phyloP scores from a whole-genome alignment of 2,329 filamentous ascomycete species.

The Aphanocladium album region DNA sequence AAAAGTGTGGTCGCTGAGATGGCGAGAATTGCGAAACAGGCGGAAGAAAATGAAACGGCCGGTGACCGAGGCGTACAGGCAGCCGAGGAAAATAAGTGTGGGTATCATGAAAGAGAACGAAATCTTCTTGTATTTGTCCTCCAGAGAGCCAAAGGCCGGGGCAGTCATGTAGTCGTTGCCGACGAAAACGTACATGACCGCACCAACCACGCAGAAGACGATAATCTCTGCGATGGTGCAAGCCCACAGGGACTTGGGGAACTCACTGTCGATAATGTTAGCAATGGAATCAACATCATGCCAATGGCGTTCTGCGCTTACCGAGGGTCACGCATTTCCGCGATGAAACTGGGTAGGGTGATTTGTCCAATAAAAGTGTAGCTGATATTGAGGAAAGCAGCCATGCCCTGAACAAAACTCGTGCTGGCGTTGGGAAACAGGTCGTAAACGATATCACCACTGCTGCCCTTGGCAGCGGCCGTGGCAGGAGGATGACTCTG shows the following conservation, averaged over 20 bases:
- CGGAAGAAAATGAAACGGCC: constrained; percentile 91
- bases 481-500: constrained; percentile 58
- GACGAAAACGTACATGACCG: constrained; percentile 78
- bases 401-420: constrained; percentile 76
- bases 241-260: constrained; percentile 87
- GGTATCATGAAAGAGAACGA: constrained; percentile 95
- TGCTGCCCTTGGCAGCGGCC: constrained; percentile 29
- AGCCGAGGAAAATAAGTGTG: constrained; percentile 86
- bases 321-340: constrained; percentile 73
- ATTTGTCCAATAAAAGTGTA: constrained; percentile 97
- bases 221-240: constrained; percentile 86
- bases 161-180: constrained; percentile 78
- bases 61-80: constrained; percentile 85
- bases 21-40: constrained; percentile 71
- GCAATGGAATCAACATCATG: constrained; percentile 25
- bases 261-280: constrained; percentile 60
- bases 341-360: constrained; percentile 89
- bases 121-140: constrained; percentile 77
- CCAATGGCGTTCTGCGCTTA: constrained; percentile 18
- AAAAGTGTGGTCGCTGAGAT: constrained; percentile 76
- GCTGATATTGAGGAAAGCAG: constrained; percentile 89
- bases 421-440: constrained; percentile 64
- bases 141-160: constrained; percentile 80
- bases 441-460: constrained; percentile 63
- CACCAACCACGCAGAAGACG: constrained; percentile 77